Evolutionary conservation across 2,329 filamentous ascomycete species (phyloP).

Genomic region (Trichoderma guizhouense): DNA sequence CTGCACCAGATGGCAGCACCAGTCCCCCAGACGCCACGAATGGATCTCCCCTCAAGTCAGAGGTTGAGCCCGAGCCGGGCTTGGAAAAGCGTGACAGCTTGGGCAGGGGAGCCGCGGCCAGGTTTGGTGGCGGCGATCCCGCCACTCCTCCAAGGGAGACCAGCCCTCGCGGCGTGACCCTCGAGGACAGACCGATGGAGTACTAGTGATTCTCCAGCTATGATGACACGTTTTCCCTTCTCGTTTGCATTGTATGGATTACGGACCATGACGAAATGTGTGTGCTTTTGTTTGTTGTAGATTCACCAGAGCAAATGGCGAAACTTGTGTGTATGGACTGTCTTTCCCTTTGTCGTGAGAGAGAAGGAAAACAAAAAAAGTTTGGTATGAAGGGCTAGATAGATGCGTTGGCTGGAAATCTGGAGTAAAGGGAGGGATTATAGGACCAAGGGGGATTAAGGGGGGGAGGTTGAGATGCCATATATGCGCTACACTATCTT

Average conservation of each 20-base stretch:
- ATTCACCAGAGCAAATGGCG: constrained; percentile 5
- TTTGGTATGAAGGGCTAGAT: constrained; percentile 10
- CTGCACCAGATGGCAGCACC: constrained; percentile 50
- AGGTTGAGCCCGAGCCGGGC: constrained; percentile 21
- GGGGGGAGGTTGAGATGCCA: not conserved
- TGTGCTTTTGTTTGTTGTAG: constrained; percentile 13
- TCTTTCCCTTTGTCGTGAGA: constrained; percentile 4
- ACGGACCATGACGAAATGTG: constrained; percentile 19
- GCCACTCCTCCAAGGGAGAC: constrained; percentile 31
- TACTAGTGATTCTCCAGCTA: constrained; percentile 34
- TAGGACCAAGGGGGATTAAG: not conserved
- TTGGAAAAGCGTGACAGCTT: constrained; percentile 64
- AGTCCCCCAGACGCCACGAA: constrained; percentile 43
- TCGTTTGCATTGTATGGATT: constrained; percentile 18
- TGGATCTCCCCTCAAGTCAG: constrained; percentile 32
- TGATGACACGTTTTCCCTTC: not conserved
- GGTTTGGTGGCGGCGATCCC: constrained; percentile 46
- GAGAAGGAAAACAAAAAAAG: not conserved
- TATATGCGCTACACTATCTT: constrained; percentile 9
- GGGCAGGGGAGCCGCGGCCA: constrained; percentile 43
- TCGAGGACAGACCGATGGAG: constrained; percentile 53
- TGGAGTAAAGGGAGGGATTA: constrained; percentile 4
- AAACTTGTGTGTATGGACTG: not conserved
- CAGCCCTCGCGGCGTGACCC: constrained; percentile 44
- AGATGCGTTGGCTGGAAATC: constrained; percentile 7